A percentile compares a stretch with the other conserved stretches of the same genome.
Conservation (phyloP, 2,329 filamentous ascomycete genomes). For the Coniochaeta sp. region DNA sequence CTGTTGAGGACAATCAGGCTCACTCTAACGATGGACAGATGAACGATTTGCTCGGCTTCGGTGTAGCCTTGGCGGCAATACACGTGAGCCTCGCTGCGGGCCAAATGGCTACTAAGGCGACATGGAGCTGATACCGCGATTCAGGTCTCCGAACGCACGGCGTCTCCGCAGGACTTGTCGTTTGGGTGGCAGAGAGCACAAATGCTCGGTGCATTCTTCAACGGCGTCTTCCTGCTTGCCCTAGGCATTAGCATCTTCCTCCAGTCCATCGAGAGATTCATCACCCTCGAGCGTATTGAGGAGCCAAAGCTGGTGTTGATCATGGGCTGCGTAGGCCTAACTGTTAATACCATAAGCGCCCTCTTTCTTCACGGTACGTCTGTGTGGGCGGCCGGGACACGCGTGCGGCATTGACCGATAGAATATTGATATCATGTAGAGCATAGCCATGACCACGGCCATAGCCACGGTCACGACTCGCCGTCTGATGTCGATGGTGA, state of each 20-base stretch:
- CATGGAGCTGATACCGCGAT: constrained; percentile 3
- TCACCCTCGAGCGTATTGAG: constrained; percentile 50
- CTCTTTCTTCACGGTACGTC: constrained; percentile 55
- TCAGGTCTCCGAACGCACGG: constrained; percentile 48
- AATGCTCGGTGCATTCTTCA: constrained; percentile 74
- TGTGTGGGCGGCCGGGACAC: neutral
- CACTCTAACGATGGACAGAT: constrained; percentile 37
- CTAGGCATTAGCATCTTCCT: constrained; percentile 66
- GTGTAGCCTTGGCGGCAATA: constrained; percentile 54
- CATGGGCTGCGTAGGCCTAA: constrained; percentile 60
- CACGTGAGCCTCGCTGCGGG: neutral
- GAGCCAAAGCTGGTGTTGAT: constrained; percentile 61
- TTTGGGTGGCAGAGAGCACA: constrained; percentile 73
- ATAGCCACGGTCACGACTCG: constrained; percentile 7
- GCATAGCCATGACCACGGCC: constrained; percentile 28
- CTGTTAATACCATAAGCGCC: constrained; percentile 59
- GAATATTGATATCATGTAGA: neutral
- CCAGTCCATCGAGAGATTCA: constrained; percentile 66
- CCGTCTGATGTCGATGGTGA: neutral
- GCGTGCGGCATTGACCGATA: neutral
- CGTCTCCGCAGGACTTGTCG: constrained; percentile 51
- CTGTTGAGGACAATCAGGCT: neutral
- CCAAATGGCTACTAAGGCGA: neutral
- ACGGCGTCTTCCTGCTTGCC: constrained; percentile 66
- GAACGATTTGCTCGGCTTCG: constrained; percentile 64